These are phyloP conservation scores for Pyrenula massariospora DNA, from an alignment of 495 filamentous ascomycete species.

Conservation along the genomic window DNA sequence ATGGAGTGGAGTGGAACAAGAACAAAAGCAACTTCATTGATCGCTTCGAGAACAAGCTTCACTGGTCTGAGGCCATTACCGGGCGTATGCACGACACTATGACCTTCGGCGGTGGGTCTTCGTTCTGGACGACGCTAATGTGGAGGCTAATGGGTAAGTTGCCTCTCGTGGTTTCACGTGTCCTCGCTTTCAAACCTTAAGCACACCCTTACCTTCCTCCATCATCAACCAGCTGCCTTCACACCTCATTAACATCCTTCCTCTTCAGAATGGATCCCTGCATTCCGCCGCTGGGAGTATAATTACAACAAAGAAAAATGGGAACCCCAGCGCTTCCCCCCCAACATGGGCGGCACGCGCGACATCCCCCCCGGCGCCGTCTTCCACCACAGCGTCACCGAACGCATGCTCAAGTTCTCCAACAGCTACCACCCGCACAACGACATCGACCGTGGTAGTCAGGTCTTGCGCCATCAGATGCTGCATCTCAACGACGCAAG, in stretches of 20 bases:
- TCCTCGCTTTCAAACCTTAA: too few relatives aligned
- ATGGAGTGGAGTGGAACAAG: conserved; percentile 3
- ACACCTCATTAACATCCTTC: conserved; percentile 63
- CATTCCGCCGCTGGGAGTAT: conserved; percentile 61
- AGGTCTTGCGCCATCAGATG: too few relatives aligned
- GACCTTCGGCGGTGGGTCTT: conserved; percentile 4
- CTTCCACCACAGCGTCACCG: conserved; percentile 64
- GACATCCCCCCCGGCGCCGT: conserved; percentile 64
- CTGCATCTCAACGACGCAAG: too few relatives aligned
- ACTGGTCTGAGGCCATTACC: not conserved
- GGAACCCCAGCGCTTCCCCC: conserved; percentile 71
- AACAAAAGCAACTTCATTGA: conserved; percentile 2
- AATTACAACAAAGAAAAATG: conserved; percentile 66
- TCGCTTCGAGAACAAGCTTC: not conserved
- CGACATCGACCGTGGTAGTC: too few relatives aligned
- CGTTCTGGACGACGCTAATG: conserved; percentile 3
- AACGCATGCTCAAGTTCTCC: too few relatives aligned
- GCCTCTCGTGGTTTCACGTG: too few relatives aligned
- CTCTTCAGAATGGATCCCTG: conserved; percentile 50
- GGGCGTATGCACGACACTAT: conserved; percentile 4
- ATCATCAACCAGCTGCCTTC: conserved; percentile 36
- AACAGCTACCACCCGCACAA: too few relatives aligned
- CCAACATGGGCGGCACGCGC: conserved; percentile 68
- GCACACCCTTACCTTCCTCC: too few relatives aligned
- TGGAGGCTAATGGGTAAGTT: conserved; percentile 42